A percentile compares a stretch with the other conserved stretches of the same genome.
These are phyloP conservation scores for Neofusicoccum cordaticola DNA, from an alignment of 2,329 filamentous ascomycete species.

Conservation along the genomic window DNA sequence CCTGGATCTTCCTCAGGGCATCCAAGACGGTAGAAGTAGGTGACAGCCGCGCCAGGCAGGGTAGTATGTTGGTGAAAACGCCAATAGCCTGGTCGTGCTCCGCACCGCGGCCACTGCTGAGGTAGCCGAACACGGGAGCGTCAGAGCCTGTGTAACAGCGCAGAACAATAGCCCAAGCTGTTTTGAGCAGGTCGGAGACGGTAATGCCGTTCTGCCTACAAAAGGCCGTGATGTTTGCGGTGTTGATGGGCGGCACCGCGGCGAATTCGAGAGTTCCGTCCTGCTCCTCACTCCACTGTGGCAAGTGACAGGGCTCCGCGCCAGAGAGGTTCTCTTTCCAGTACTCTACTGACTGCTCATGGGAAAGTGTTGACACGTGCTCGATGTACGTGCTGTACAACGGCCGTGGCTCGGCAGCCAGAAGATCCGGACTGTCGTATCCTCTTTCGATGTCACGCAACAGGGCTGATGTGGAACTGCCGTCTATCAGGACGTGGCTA, in stretches of 20 bases:
- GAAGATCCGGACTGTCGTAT: conserved; percentile 39
- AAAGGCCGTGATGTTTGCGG: conserved; percentile 21
- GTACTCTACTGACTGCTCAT: conserved; percentile 21
- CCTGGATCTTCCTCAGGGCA: conserved; percentile 42
- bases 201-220: conserved; percentile 48
- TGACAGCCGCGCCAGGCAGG: conserved; percentile 41
- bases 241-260: conserved; percentile 8
- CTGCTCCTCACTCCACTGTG: conserved; percentile 27
- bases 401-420: conserved; percentile 35
- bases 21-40: conserved; percentile 34
- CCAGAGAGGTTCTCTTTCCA: conserved; percentile 40
- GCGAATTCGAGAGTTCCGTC: conserved; percentile 29
- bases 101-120: conserved; percentile 39
- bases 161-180: conserved; percentile 36
- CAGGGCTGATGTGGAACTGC: conserved; percentile 50
- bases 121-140: conserved; percentile 37
- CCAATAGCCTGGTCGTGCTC: conserved; percentile 45
- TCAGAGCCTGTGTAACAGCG: conserved; percentile 29
- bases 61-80: conserved; percentile 47
- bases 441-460: conserved; percentile 46
- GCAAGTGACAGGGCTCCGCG: conserved; percentile 41
- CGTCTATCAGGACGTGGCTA: conserved; percentile 53
- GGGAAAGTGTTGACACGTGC: conserved; percentile 26
- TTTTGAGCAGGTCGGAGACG: conserved; percentile 45
- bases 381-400: conserved; percentile 39